phyloP scores from a whole-genome alignment of 805 yeast genomes.

The Starmera dryadoides region DNA sequence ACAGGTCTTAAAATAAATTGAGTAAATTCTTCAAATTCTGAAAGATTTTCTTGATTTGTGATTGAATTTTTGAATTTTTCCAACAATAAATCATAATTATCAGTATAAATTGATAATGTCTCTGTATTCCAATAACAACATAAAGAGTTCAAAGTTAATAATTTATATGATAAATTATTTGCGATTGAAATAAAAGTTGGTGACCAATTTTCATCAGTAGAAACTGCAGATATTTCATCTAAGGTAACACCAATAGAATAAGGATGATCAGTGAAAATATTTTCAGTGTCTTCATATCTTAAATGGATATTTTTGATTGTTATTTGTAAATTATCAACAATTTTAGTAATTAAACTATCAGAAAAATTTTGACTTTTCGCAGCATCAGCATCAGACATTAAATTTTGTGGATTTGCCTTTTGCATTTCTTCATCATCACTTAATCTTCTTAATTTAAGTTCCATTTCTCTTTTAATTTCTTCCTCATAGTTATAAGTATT shows the following conservation, averaged over 20 bases:
- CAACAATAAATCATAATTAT: constrained; percentile 42
- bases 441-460: constrained; percentile 58
- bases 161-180: constrained; percentile 61
- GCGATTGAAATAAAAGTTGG: constrained; percentile 78
- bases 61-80: constrained; percentile 40
- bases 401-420: constrained; percentile 31
- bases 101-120: constrained; percentile 37
- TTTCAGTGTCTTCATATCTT: constrained; percentile 76
- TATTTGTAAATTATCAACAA: constrained; percentile 87
- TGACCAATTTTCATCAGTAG: constrained; percentile 79
- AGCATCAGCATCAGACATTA: constrained; percentile 27
- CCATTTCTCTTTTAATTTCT: constrained; percentile 55
- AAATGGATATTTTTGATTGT: constrained; percentile 88
- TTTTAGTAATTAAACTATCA: constrained; percentile 79
- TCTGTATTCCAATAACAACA: constrained; percentile 84
- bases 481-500: constrained; percentile 45
- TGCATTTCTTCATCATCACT: constrained; percentile 54
- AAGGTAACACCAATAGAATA: constrained; percentile 79
- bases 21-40: constrained; percentile 21
- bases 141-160: constrained; percentile 65
- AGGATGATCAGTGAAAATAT: constrained; percentile 64
- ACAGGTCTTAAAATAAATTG: constrained; percentile 80
- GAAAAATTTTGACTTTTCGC: constrained; percentile 74
- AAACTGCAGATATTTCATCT: constrained; percentile 83
- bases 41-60: constrained; percentile 23